Percentiles rank a stretch among this genome's conserved stretches.
Conservation (phyloP, 768 basidiomycete species). For the Trametes cingulata region DNA sequence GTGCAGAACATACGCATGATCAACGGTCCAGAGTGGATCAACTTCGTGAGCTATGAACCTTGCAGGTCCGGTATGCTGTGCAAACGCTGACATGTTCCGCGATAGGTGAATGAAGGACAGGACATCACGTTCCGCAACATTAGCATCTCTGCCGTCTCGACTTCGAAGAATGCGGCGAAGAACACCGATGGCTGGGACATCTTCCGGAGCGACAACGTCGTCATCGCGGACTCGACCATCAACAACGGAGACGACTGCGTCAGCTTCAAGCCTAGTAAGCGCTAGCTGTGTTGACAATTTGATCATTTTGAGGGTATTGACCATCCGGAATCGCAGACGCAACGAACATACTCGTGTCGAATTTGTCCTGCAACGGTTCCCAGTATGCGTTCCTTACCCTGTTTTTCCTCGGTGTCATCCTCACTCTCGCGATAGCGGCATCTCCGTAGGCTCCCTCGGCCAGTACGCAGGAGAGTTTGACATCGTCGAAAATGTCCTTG, state of each 20-base stretch:
- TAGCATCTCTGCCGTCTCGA: slow-evolving; percentile 48
- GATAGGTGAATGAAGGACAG: slow-evolving; percentile 39
- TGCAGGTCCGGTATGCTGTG: background rate
- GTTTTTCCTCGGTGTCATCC: background rate
- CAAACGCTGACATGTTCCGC: background rate
- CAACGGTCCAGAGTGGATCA: slow-evolving; percentile 55
- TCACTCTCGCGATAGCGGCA: slow-evolving; percentile 41
- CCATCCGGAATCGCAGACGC: slow-evolving; percentile 32
- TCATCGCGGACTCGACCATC: slow-evolving; percentile 50
- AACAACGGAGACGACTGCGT: slow-evolving; percentile 63
- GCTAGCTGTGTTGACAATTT: background rate
- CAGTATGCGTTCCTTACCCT: slow-evolving; percentile 39
- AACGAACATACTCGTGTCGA: slow-evolving; percentile 57
- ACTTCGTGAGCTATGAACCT: slow-evolving; percentile 37
- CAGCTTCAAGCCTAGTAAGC: slow-evolving; percentile 53
- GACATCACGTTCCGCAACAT: slow-evolving; percentile 49
- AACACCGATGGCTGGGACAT: slow-evolving; percentile 70
- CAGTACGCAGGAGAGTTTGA: slow-evolving; percentile 52
- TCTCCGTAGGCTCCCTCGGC: slow-evolving; percentile 62
- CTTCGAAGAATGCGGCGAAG: slow-evolving; percentile 41
- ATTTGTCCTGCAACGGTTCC: slow-evolving; percentile 60
- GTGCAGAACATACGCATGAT: slow-evolving; percentile 50
- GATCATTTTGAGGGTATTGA: slow-evolving; percentile 3
- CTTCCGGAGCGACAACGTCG: slow-evolving; percentile 54
- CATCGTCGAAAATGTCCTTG: slow-evolving; percentile 61